Evolutionary conservation across 805 yeast genomes (phyloP), one percentile per base, ranked within the genome.

Genomic region (Ogataea philodendri): DNA sequence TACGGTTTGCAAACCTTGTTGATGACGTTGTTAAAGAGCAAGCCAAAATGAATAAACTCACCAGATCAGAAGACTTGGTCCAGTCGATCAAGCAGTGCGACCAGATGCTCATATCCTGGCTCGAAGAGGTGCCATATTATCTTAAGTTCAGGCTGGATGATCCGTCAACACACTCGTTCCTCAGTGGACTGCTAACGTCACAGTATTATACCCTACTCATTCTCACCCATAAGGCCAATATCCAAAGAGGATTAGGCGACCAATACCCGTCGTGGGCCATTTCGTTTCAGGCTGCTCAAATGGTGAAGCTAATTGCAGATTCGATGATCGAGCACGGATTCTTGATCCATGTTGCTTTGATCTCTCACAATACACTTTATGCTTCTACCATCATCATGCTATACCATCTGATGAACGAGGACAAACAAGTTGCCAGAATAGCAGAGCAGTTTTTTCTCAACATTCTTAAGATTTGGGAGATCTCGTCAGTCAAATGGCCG

Each of bases 211-310:
- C 84, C 13, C 64, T 84, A n/a, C 67, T 84, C 36, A 79, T 82
- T 46, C 63, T 82, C 46, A 73, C 81, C 18, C 93, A 84, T 52
- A 69, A 88, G 37, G 76, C 86, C 5, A 81, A 81, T 49, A 74
- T 81, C 51, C 60, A 73, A 22, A 63, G 72, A 39, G 68, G 48
- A 9, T 19, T 50, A 22, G 45, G 49, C 0, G 51, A 53, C 25
- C 30, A 32, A 11, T 54, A 54, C 29, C 86, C 87, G 3, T 76
- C 84, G 3, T 78, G 86, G 83, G 84, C 87, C 4, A 82, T 84
- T 32, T 81, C 88, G 2, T 84, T 84, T 64, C 87, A 81, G 57
- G 86, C 90, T 1, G 84, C 88, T 1, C 76, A 84, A 49, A 79
- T 81, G 78, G 78, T 84, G 40, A 72, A 81, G 9, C 66, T 75